A percentile compares a stretch with the other conserved stretches of the same genome.
Conservation (phyloP, 148 eudicot species). For the Vaccinium darrowii region DNA sequence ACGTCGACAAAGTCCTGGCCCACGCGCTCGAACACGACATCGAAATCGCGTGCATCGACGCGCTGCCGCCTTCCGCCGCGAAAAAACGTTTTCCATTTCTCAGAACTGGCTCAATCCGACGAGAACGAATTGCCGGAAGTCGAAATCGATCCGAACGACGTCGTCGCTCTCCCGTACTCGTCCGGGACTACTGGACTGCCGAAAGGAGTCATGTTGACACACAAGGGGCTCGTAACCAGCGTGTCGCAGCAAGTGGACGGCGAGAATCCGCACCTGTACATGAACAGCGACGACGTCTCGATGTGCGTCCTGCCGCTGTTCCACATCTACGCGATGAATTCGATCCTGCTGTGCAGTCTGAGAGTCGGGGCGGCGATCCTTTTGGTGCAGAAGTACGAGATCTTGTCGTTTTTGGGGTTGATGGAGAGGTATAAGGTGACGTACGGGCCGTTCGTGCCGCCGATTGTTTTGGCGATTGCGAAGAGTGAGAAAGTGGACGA, state of each 20-base stretch:
- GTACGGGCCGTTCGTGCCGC: conserved; percentile 86
- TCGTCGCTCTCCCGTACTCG: conserved; percentile 80
- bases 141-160: conserved; percentile 48
- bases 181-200: conserved; percentile 93
- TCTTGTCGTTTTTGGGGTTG: conserved; percentile 41
- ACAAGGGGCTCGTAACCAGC: conserved; percentile 70
- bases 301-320: conserved; percentile 76
- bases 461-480: conserved; percentile 72
- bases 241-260: conserved; percentile 92
- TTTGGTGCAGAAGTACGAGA: conserved; percentile 73
- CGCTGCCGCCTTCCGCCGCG: conserved; percentile 20
- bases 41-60: conserved; percentile 43
- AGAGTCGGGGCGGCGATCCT: conserved; percentile 66
- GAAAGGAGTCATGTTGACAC: conserved; percentile 82
- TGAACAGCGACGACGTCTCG: conserved; percentile 61
- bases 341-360: conserved; percentile 60
- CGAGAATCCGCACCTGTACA: conserved; percentile 68
- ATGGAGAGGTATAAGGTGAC: conserved; percentile 63
- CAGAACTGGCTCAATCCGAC: conserved; percentile 32
- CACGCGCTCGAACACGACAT: conserved; percentile 25
- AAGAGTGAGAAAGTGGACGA: conserved; percentile 59
- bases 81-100: conserved; percentile 51
- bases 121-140: conserved; percentile 38
- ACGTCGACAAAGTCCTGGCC: conserved; percentile 37
- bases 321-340: conserved; percentile 75